Conservation (phyloP, 805 yeast genomes). For the Candida ulmi region DNA sequence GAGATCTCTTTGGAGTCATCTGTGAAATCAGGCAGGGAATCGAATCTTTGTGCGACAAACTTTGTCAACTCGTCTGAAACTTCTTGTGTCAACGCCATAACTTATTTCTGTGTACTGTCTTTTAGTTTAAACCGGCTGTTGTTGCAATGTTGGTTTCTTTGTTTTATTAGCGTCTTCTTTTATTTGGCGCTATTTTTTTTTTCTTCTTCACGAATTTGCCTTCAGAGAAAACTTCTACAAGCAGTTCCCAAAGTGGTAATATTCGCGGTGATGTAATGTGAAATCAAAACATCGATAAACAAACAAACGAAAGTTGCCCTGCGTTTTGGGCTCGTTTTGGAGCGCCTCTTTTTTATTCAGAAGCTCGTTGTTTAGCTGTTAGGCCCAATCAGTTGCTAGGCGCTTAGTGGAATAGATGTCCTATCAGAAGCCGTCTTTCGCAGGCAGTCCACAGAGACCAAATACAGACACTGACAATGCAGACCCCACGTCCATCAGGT, state of each 20-base stretch:
- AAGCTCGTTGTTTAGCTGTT: background rate
- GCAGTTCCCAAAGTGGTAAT: background rate
- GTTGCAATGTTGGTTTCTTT: background rate
- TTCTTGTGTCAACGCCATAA: background rate
- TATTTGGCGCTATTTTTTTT: background rate
- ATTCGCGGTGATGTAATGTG: background rate
- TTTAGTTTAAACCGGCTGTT: too few relatives aligned
- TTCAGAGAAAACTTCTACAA: background rate
- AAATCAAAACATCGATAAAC: background rate
- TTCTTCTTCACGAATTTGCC: conserved; percentile 1
- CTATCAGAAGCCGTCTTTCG: too few relatives aligned
- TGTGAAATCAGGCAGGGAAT: conserved; percentile 33
- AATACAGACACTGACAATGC: too few relatives aligned
- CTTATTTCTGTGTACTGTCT: too few relatives aligned
- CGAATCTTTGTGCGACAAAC: conserved; percentile 35
- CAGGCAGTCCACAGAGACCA: too few relatives aligned
- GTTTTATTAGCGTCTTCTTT: too few relatives aligned
- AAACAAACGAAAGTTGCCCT: too few relatives aligned
- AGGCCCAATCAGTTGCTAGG: too few relatives aligned
- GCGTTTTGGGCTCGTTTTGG: too few relatives aligned
- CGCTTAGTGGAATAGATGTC: too few relatives aligned
- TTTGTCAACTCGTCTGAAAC: conserved; percentile 32
- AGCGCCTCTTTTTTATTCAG: background rate
- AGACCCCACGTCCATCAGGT: too few relatives aligned
- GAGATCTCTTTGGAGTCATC: conserved; percentile 61